Percentiles rank a stretch among this genome's conserved stretches.
Evolutionary conservation across 228 moss, liverwort and hornwort genomes (phyloP).

Genomic region (Sphagnum fallax): DNA sequence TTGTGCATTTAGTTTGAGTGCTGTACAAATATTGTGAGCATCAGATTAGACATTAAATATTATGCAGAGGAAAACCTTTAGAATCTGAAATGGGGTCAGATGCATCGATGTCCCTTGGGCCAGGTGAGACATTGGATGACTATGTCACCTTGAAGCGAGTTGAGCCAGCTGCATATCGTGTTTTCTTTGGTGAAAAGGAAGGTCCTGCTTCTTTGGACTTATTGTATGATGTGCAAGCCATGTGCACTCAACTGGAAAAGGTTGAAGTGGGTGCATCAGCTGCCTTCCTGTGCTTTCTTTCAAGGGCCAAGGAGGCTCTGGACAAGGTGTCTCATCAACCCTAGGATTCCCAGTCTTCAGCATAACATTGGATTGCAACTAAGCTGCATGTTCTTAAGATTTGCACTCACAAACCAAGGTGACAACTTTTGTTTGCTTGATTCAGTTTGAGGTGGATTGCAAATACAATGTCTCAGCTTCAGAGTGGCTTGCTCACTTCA

Average conservation of each 20-base stretch:
- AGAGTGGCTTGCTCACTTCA: too few species aligned
- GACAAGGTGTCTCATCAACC: constrained; percentile 19
- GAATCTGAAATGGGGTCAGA: background rate
- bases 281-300: constrained; percentile 29
- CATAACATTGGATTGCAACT: too few species aligned
- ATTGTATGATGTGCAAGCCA: constrained; percentile 36
- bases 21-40: background rate
- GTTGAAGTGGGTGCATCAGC: constrained; percentile 27
- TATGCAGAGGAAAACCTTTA: background rate
- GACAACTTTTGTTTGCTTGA: too few species aligned
- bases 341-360: background rate
- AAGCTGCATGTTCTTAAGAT: too few species aligned
- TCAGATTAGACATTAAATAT: background rate
- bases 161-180: constrained; percentile 41
- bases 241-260: constrained; percentile 39
- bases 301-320: constrained; percentile 32
- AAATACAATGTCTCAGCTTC: too few species aligned
- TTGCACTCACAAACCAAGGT: too few species aligned
- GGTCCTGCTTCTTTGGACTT: constrained; percentile 23
- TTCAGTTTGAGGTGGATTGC: too few species aligned
- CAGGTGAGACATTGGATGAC: constrained; percentile 35
- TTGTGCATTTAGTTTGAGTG: background rate
- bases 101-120: background rate
- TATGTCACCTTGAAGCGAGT: constrained; percentile 33
- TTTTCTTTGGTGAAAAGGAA: constrained; percentile 31